Base-by-base conservation (phyloP, 768 basidiomycete species). In the Leccinum obscurum region DNA sequence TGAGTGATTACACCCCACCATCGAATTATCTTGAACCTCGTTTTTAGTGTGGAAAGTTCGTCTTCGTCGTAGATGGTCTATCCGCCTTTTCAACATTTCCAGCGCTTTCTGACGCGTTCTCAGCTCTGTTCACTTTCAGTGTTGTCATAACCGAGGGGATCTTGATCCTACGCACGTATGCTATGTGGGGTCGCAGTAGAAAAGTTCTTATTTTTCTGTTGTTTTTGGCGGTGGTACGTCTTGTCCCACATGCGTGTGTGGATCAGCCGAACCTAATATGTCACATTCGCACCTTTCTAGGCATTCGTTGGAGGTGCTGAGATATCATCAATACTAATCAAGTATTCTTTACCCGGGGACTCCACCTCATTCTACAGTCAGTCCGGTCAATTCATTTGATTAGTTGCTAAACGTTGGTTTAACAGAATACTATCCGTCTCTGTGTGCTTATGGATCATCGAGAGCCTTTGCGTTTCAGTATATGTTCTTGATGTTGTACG, bases 101-200 rank as follows among this genome's bases (percentile, higher is more conserved):
- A 3, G 1, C 26, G 2, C n/a, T 44, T 17, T 5, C 28, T 64
- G 37, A 71, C 26, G 24, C 15, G 20, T 11, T 24, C n/a, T 41
- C 44, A 71, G 66, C 41, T n/a, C 28, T 62, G 6, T 72, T 59
- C 52, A 60, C 1, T 37, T 52, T 53, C 9, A 63, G 66, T 22
- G 30, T 67, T 17, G 17, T 71, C 14, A 58, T 58, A 13, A 52
- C 66, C 0, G 63, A 64, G 58, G 66, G 34, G 34, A 34, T 34
- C 11, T 34, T 34, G 34, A 34, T 34, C 34, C 52, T 72, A 2
- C 70, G 69, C 32, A 72, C 70, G 15, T 70, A 68, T n/a, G 68
- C 69, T 20, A 49, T 70, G 54, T 70, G 69, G 66, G 61, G 60
- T 56, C 63, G 63, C 24, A 72, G 49, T 26, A 59, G 28, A 55